Base-by-base conservation (phyloP, 768 basidiomycete species). In the Neoboletus brunneissimus region DNA sequence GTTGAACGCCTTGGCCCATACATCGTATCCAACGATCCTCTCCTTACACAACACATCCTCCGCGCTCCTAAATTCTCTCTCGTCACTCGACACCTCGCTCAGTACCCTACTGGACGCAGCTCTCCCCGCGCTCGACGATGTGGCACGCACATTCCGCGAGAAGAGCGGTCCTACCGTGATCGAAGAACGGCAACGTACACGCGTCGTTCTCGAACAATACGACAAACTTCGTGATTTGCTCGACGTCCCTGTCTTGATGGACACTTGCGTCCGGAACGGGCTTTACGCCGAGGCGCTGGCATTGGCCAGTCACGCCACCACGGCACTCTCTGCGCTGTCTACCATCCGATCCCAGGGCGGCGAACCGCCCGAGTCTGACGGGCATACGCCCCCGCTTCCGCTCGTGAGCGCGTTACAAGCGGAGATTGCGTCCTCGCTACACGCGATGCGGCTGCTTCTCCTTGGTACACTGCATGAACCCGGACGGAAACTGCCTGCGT, bases 211-310 rank as follows among this genome's bases (percentile, higher is more conserved):
- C 56, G 95, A 98, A 64, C 91, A 96, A 64, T 89, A 94, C 67
- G 93, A 96, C 70, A 94, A 94, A 72, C 81, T 98, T 57, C 81
- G 89, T 60, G 94, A 98, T 70, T 74, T 98, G 35, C 83, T 98
- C 54, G 94, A 97, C 63, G 82, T 95, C 47, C 94, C 96, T 10
- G 77, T 89, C 49, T 81, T 99, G 31, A 88, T 97, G 67, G 92
- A 96, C 68, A 91, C 93, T 1, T 98, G 94, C 67, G 89, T 97
- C 15, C 83, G 94, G 38, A 94, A 93, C 65, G 93, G 93, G 8
- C 89, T 91, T 72, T 98, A 94, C 75, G 80, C 86, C 51, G 97
- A 98, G 68, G 95, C 94, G 0, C 81, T 98, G 54, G 88, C 93
- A 27, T 81, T 98, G 38, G 81, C 89, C 6, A 76, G 81, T 25